Conservation (phyloP, 2,329 filamentous ascomycete genomes). For the Neonectria hederae region DNA sequence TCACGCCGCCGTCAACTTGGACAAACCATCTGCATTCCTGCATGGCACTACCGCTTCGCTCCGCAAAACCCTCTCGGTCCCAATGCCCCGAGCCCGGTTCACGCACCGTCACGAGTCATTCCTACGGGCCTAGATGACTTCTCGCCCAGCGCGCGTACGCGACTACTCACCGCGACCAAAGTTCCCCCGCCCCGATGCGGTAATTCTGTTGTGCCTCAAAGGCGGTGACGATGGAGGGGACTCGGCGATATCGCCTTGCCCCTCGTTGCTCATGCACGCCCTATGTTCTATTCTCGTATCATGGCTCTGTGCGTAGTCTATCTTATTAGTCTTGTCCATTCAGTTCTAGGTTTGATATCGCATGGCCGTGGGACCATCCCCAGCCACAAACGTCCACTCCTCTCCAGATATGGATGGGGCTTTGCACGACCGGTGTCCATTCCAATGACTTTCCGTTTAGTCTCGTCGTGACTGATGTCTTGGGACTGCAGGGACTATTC, state of each 20-base stretch:
- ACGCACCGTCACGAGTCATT: conserved; percentile 25
- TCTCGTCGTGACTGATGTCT: background rate
- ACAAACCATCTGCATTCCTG: background rate
- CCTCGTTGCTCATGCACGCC: background rate
- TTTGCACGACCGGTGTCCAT: background rate
- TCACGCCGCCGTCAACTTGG: background rate
- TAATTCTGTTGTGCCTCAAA: conserved; percentile 8
- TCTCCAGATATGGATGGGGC: background rate
- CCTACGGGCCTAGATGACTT: background rate
- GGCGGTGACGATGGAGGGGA: conserved; percentile 13
- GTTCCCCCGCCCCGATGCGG: conserved; percentile 9
- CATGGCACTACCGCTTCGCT: conserved; percentile 11
- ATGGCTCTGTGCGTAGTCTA: background rate
- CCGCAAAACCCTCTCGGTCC: background rate
- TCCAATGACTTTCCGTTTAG: background rate
- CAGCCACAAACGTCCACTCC: background rate
- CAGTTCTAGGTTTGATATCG: background rate
- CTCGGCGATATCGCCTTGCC: background rate
- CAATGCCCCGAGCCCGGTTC: conserved; percentile 10
- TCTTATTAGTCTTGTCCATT: background rate
- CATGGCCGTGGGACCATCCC: background rate
- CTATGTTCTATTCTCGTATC: background rate
- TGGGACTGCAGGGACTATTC: background rate
- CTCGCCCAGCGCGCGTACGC: conserved; percentile 12
- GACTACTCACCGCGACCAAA: background rate